phyloP scores from a whole-genome alignment of 768 basidiomycete species.

The Suillus weaverae region DNA sequence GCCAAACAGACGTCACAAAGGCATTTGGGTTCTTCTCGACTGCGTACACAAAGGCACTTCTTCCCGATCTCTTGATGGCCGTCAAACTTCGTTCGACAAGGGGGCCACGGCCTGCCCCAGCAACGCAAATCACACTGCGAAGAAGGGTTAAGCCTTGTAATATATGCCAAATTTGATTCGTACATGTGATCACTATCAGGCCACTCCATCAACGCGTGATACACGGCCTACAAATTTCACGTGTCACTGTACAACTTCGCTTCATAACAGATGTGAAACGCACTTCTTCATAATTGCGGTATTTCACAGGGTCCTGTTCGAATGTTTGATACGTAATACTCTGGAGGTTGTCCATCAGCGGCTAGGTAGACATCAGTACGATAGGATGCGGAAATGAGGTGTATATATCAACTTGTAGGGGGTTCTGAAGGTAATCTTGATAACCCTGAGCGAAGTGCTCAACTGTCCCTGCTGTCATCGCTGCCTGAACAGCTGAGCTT shows the following conservation, averaged over 20 bases:
- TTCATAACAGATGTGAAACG: conserved; percentile 16
- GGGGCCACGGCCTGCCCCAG: conserved; percentile 94
- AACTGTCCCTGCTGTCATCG: conserved; percentile 68
- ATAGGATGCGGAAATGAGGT: conserved; percentile 4
- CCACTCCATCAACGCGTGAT: conserved; percentile 74
- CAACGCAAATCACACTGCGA: conserved; percentile 79
- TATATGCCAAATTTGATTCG: conserved; percentile 26
- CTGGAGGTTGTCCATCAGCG: conserved; percentile 95
- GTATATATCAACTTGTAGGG: conserved; percentile 66
- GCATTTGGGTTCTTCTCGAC: conserved; percentile 98
- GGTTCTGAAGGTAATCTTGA: conserved; percentile 93
- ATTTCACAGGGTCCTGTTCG: conserved; percentile 97
- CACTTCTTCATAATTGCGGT: conserved; percentile 92
- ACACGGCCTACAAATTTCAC: conserved; percentile 62
- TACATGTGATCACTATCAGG: conserved; percentile 62
- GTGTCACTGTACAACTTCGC: conserved; percentile 13
- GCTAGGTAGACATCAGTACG: conserved; percentile 45
- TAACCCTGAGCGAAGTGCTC: conserved; percentile 92
- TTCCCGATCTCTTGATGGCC: conserved; percentile 68
- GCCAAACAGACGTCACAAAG: conserved; percentile 78
- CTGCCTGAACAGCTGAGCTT: conserved; percentile 64
- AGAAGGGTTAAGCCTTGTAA: conserved; percentile 10
- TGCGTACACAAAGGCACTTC: conserved; percentile 72
- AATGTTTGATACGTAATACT: conserved; percentile 97
- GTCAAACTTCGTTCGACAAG: conserved; percentile 81